phyloP scores from a whole-genome alignment of 1,284 basidiomycete genomes.

The Albatrellus sp. region DNA sequence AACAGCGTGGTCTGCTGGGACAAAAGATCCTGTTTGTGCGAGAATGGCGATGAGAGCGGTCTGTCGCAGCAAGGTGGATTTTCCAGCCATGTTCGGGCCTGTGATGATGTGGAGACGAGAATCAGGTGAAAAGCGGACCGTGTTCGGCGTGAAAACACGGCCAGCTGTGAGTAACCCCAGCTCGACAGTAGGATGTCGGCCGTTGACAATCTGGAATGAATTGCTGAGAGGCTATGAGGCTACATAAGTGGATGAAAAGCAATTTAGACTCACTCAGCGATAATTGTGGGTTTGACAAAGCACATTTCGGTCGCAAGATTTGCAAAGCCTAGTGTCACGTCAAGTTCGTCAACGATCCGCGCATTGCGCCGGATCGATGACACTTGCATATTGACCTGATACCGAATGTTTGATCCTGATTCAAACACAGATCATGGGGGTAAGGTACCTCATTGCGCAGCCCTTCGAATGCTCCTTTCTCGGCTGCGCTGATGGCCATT shows the following conservation, averaged over 20 bases:
- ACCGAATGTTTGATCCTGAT: background rate
- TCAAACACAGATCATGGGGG: too few relatives aligned
- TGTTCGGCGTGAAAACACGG: constrained; percentile 77
- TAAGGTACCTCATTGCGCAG: constrained; percentile 50
- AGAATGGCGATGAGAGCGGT: constrained; percentile 85
- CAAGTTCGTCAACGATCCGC: constrained; percentile 78
- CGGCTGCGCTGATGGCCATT: constrained; percentile 39
- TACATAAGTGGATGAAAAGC: constrained; percentile 40
- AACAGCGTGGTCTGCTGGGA: constrained; percentile 72
- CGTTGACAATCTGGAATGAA: constrained; percentile 59
- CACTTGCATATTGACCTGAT: constrained; percentile 51
- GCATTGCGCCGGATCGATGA: constrained; percentile 61
- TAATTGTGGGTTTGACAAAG: constrained; percentile 64
- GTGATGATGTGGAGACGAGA: constrained; percentile 76
- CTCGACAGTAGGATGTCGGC: constrained; percentile 90
- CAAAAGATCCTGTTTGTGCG: constrained; percentile 88
- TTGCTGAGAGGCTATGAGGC: constrained; percentile 27
- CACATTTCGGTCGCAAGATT: constrained; percentile 71
- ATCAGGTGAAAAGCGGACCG: constrained; percentile 45
- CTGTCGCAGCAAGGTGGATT: constrained; percentile 89
- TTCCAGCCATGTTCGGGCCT: constrained; percentile 95
- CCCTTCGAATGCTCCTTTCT: constrained; percentile 59
- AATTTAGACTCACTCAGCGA: constrained; percentile 44
- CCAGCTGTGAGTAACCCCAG: constrained; percentile 69
- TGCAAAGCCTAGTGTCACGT: constrained; percentile 77